A percentile compares a stretch with the other conserved stretches of the same genome.
These are phyloP conservation scores for Avicennia marina DNA, from an alignment of 257 asterid species.

Conservation along the genomic window DNA sequence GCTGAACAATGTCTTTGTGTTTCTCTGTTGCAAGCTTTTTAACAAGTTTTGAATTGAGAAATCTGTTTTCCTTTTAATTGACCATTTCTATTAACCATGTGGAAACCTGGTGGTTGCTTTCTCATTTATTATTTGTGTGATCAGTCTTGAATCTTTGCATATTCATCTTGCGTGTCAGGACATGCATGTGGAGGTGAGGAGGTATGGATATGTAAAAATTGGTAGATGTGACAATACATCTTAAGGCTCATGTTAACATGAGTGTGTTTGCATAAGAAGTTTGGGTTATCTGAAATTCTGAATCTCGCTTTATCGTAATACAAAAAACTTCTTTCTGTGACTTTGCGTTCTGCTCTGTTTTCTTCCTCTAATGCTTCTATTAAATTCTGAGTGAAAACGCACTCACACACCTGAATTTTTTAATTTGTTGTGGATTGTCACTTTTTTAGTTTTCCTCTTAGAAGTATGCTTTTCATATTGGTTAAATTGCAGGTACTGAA, in stretches of 20 bases:
- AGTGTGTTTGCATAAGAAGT: too few relatives aligned
- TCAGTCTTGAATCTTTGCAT: not conserved
- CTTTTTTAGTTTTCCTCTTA: not conserved
- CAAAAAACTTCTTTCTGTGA: not conserved
- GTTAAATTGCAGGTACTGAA: constrained; percentile 24
- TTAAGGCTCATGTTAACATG: not conserved
- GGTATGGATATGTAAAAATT: not conserved
- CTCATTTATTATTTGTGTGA: not conserved
- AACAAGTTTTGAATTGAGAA: not conserved
- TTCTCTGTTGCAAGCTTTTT: not conserved
- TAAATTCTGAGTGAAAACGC: too few relatives aligned
- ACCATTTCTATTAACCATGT: too few relatives aligned
- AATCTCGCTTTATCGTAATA: not conserved
- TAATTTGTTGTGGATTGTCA: too few relatives aligned
- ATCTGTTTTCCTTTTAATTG: not conserved
- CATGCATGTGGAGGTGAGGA: not conserved
- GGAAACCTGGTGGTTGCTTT: not conserved
- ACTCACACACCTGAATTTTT: too few relatives aligned
- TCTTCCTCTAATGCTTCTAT: not conserved
- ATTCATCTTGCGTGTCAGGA: not conserved
- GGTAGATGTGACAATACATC: not conserved
- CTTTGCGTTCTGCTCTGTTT: not conserved
- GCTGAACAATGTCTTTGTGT: not conserved
- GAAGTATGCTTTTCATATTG: too few relatives aligned
- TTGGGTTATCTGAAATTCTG: too few relatives aligned